These are phyloP conservation scores for Arctostaphylos glauca DNA, from an alignment of 148 eudicot species.

Conservation along the genomic window DNA sequence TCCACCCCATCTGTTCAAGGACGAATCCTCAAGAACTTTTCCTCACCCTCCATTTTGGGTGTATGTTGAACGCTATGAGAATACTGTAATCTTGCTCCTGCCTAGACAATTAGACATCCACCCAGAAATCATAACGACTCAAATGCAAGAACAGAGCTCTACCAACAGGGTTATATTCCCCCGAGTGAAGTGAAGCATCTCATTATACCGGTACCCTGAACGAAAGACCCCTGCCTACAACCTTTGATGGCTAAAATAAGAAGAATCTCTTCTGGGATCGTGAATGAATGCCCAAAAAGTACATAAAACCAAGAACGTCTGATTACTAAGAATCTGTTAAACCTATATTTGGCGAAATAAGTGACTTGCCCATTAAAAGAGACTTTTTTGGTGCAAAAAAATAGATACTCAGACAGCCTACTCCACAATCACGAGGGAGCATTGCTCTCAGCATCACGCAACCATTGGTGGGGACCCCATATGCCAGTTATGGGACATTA, in stretches of 20 bases:
- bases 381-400: too few species aligned
- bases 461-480: too few species aligned
- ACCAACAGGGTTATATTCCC: background rate
- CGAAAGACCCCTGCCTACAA: background rate
- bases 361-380: background rate
- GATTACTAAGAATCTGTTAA: background rate
- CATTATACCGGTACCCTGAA: background rate
- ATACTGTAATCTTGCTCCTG: too few species aligned
- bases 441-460: too few species aligned
- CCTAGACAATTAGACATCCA: background rate
- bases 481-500: too few species aligned
- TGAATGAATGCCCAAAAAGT: background rate
- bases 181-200: background rate
- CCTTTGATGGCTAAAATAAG: background rate
- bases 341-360: background rate
- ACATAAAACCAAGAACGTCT: background rate
- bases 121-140: background rate
- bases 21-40: background rate
- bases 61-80: background rate
- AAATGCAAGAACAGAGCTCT: background rate
- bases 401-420: too few species aligned
- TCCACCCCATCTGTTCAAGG: background rate
- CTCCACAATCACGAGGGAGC: too few species aligned
- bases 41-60: background rate
- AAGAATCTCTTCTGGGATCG: slow-evolving; percentile 2